phyloP scores from a whole-genome alignment of 2,329 filamentous ascomycete genomes.

The Microsporum audouinii region DNA sequence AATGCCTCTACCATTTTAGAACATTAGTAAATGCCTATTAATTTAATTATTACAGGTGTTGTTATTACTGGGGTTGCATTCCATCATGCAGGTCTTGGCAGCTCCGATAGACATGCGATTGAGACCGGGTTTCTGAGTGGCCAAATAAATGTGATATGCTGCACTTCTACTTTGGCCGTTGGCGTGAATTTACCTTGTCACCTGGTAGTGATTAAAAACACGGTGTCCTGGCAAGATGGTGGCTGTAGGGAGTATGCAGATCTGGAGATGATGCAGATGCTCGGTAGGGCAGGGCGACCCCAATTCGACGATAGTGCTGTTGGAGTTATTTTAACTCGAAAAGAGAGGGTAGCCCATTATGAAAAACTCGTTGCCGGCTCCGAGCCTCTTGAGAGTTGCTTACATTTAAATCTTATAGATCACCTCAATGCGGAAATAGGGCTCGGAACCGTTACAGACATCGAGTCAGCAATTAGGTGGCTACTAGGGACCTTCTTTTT shows the following conservation, averaged over 20 bases:
- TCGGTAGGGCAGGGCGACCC: constrained; percentile 69
- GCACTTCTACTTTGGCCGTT: constrained; percentile 73
- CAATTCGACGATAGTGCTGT: constrained; percentile 68
- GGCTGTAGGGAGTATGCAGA: constrained; percentile 62
- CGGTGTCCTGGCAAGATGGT: constrained; percentile 51
- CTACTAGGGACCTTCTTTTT: constrained; percentile 66
- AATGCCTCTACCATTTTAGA: constrained; percentile 23
- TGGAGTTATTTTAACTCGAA: constrained; percentile 67
- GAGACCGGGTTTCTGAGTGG: constrained; percentile 59
- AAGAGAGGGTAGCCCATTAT: constrained; percentile 54
- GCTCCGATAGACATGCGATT: constrained; percentile 51
- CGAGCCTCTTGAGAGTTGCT: constrained; percentile 62
- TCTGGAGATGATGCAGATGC: constrained; percentile 82
- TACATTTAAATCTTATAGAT: constrained; percentile 70
- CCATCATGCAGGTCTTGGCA: constrained; percentile 66
- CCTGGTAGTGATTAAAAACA: constrained; percentile 73
- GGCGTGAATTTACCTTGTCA: constrained; percentile 77
- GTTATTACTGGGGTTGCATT: constrained; percentile 57
- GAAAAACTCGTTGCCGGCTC: constrained; percentile 62
- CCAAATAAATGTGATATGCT: constrained; percentile 70
- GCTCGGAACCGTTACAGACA: constrained; percentile 57
- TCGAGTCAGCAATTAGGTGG: constrained; percentile 59
- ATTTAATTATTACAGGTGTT: constrained; percentile 28
- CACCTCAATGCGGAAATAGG: constrained; percentile 77
- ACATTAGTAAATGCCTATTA: constrained; percentile 11